phyloP scores from a whole-genome alignment of 169 alveolate species.

The Plasmodium fragile region DNA sequence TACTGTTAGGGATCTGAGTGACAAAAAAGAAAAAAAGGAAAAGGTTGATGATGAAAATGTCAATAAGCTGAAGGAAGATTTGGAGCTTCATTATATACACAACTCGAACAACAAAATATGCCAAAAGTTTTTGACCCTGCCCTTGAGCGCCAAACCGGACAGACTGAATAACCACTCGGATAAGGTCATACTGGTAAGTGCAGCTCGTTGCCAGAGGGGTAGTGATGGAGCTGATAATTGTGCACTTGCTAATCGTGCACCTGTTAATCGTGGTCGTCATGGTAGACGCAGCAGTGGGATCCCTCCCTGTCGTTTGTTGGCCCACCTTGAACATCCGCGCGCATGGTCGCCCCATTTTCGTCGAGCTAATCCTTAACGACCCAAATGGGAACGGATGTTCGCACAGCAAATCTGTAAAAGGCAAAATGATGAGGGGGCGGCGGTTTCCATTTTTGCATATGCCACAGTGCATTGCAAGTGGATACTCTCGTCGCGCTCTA shows the following conservation, averaged over 20 bases:
- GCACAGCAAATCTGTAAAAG: slow-evolving; percentile 16
- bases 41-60: neutral
- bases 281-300: neutral
- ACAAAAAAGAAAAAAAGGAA: neutral
- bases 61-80: slow-evolving; percentile 53
- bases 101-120: slow-evolving; percentile 64
- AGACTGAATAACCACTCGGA: slow-evolving; percentile 46
- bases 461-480: neutral
- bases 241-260: neutral
- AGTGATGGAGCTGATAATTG: neutral
- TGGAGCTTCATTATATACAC: slow-evolving; percentile 63
- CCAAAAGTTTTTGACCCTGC: slow-evolving; percentile 58
- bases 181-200: slow-evolving; percentile 57
- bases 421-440: neutral
- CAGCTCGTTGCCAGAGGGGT: neutral
- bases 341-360: neutral
- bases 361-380: slow-evolving; percentile 3
- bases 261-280: neutral
- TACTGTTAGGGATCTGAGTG: neutral
- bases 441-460: neutral
- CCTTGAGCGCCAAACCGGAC: slow-evolving; percentile 21
- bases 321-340: neutral
- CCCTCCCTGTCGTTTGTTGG: neutral
- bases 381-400: slow-evolving; percentile 29
- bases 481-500: neutral